Percentiles rank a stretch among this genome's conserved stretches.
Conservation (phyloP, 441 rosid species). For the Arabidopsis hybrid region DNA sequence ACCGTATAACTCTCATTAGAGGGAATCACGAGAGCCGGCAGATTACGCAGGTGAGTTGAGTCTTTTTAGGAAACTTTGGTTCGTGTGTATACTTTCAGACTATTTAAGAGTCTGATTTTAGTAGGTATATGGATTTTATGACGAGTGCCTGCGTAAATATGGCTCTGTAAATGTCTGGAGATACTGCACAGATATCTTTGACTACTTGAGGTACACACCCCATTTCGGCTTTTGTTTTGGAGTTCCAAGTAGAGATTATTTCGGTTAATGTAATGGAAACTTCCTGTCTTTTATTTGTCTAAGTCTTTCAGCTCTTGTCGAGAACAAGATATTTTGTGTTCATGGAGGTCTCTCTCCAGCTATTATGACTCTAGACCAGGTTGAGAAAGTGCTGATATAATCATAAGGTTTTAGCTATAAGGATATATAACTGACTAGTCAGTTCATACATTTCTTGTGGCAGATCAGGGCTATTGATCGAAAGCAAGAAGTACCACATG, state of each 20-base stretch:
- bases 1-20: slow-evolving; percentile 87
- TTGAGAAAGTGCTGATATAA: slow-evolving; percentile 41
- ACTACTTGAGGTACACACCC: slow-evolving; percentile 76
- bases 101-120: slow-evolving; percentile 39
- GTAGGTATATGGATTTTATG: slow-evolving; percentile 95
- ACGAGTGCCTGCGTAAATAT: slow-evolving; percentile 88
- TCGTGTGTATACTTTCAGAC: slow-evolving; percentile 22
- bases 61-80: slow-evolving; percentile 16
- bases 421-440: neutral
- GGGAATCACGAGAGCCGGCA: slow-evolving; percentile 97
- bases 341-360: slow-evolving; percentile 96
- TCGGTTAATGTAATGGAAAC: neutral
- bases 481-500: slow-evolving; percentile 98
- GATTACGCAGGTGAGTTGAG: slow-evolving; percentile 77
- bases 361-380: slow-evolving; percentile 88
- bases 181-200: slow-evolving; percentile 95
- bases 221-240: neutral
- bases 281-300: slow-evolving; percentile 17
- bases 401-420: slow-evolving; percentile 17
- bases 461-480: slow-evolving; percentile 89
- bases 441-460: slow-evolving; percentile 27
- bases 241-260: neutral
- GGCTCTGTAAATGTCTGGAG: slow-evolving; percentile 96
- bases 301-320: slow-evolving; percentile 91
- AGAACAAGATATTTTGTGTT: slow-evolving; percentile 86